These are phyloP conservation scores for Coemansia sp. DNA, from an alignment of 192 early-diverging fungal species.

Conservation along the genomic window DNA sequence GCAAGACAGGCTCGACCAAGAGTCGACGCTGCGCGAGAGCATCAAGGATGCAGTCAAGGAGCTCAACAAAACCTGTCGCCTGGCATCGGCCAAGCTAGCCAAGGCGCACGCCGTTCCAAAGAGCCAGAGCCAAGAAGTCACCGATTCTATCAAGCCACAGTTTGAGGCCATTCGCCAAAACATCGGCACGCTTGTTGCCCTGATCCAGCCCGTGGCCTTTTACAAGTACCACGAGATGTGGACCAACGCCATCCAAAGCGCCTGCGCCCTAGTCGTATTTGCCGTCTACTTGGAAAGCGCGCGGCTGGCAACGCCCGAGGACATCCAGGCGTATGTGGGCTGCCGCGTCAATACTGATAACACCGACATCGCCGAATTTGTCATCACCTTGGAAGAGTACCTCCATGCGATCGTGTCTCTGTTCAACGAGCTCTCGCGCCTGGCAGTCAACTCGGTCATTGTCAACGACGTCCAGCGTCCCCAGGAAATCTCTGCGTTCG, in stretches of 20 bases:
- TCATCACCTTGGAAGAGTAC: conserved; percentile 55
- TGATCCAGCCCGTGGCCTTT: conserved; percentile 43
- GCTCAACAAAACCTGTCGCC: conserved; percentile 39
- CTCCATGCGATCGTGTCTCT: conserved; percentile 52
- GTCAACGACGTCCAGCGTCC: conserved; percentile 70
- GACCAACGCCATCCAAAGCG: conserved; percentile 35
- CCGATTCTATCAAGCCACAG: conserved; percentile 19
- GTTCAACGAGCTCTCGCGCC: conserved; percentile 61
- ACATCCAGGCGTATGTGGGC: conserved; percentile 37
- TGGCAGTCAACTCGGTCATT: conserved; percentile 79
- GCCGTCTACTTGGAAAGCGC: conserved; percentile 34
- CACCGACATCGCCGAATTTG: conserved; percentile 43
- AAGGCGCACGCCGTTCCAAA: conserved; percentile 41
- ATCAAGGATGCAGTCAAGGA: conserved; percentile 39
- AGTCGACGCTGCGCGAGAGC: conserved; percentile 33
- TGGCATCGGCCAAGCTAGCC: conserved; percentile 43
- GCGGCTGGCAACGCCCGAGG: conserved; percentile 33
- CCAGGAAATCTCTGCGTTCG: conserved; percentile 70
- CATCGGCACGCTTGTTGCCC: conserved; percentile 14
- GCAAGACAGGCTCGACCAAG: conserved; percentile 47
- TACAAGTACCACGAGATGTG: conserved; percentile 52
- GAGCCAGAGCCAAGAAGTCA: conserved; percentile 23
- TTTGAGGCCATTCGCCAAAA: conserved; percentile 31
- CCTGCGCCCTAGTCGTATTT: conserved; percentile 36
- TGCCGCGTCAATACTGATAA: conserved; percentile 41